Evolutionary conservation across 257 asterid species (phyloP).

Genomic region (Solanum raphanifolium): DNA sequence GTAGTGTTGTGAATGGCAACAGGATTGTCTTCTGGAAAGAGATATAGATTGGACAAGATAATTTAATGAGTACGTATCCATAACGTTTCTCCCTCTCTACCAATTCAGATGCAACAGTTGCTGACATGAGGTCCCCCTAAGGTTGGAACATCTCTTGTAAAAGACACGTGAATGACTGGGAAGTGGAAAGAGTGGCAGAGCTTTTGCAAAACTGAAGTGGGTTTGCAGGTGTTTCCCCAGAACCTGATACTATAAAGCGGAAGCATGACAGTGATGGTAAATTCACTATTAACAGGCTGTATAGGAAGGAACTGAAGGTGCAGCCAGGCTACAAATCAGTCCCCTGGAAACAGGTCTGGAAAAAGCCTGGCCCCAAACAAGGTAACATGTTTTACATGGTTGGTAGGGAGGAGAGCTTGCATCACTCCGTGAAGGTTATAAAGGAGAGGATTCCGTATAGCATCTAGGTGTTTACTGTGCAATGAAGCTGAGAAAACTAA

Average conservation of each 20-base stretch:
- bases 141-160: not conserved
- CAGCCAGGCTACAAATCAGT: not conserved
- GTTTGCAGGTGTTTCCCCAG: not conserved
- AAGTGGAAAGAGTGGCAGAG: not conserved
- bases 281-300: not conserved
- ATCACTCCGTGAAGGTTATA: not conserved
- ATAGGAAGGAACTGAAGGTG: not conserved
- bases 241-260: not conserved
- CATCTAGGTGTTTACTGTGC: not conserved
- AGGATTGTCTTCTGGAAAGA: not conserved
- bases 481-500: not conserved
- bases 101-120: not conserved
- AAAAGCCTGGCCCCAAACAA: not conserved
- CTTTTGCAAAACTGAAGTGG: not conserved
- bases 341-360: not conserved
- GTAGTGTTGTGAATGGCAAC: not conserved
- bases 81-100: not conserved
- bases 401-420: not conserved
- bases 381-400: not conserved
- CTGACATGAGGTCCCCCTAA: not conserved
- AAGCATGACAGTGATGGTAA: not conserved
- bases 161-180: not conserved
- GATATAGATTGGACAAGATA: not conserved
- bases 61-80: not conserved
- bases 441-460: not conserved